Conservation (phyloP, 441 rosid genomes). For the Adansonia grandidieri region DNA sequence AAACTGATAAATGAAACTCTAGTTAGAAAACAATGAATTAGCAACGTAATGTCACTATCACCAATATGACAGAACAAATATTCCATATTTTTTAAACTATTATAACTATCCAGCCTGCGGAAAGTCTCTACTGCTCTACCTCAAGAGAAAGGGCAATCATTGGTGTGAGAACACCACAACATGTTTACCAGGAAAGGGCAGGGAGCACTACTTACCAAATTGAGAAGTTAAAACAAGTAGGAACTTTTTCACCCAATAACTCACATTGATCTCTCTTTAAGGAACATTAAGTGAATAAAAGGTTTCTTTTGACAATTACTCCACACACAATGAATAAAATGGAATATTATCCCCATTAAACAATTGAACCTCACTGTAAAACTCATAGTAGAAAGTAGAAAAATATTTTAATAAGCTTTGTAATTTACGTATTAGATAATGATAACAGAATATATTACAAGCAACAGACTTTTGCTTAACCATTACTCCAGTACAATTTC, state of each 20-base stretch:
- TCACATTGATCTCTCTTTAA: not conserved
- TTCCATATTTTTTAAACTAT: not conserved
- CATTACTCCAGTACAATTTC: not conserved
- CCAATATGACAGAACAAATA: not conserved
- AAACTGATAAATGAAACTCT: slow-evolving; percentile 65
- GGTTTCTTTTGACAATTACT: not conserved
- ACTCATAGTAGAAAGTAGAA: too few species aligned
- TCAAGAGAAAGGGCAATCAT: not conserved
- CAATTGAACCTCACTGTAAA: not conserved
- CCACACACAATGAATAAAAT: not conserved
- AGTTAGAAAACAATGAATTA: too few species aligned
- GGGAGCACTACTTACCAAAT: not conserved
- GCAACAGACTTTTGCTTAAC: not conserved
- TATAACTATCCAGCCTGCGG: not conserved
- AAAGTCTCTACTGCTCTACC: not conserved
- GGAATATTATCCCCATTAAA: not conserved
- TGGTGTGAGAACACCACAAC: not conserved
- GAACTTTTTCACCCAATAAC: not conserved
- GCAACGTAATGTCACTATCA: slow-evolving; percentile 13
- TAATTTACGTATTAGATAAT: not conserved
- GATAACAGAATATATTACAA: not conserved
- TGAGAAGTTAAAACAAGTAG: not conserved
- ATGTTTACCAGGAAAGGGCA: not conserved
- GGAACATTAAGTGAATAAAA: not conserved
- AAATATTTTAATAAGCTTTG: not conserved